These are phyloP conservation scores for Astrothelium subdiscretum DNA, from an alignment of 495 filamentous ascomycete species.

Conservation along the genomic window DNA sequence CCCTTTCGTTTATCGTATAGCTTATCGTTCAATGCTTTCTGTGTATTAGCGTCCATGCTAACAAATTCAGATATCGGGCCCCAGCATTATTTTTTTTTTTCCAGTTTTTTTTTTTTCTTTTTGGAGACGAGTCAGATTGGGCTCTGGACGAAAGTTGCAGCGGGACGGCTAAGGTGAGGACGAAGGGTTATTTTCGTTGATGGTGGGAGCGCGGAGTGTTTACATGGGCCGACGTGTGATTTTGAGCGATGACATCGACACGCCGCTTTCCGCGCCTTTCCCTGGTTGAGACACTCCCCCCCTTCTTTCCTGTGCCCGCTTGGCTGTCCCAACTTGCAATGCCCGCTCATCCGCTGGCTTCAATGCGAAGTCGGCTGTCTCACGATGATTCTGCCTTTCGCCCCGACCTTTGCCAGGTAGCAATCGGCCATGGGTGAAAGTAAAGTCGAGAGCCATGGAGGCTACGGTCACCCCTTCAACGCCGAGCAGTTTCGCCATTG, in stretches of 20 bases:
- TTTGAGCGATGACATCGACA: no score
- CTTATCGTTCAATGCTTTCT: constrained; percentile 91
- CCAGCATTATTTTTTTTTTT: not conserved
- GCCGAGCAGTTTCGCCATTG: not conserved
- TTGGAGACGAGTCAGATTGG: no score
- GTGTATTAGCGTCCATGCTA: constrained; percentile 81
- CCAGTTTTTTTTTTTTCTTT: no score
- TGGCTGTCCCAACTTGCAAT: not conserved
- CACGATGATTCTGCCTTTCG: no score
- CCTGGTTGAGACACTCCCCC: not conserved
- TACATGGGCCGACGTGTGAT: not conserved
- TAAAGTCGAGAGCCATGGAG: not conserved
- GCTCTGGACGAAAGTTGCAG: no score
- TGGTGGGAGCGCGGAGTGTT: no score
- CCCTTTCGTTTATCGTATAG: constrained; percentile 95
- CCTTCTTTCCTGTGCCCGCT: not conserved
- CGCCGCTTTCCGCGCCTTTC: not conserved
- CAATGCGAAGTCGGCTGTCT: not conserved
- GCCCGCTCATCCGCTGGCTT: not conserved
- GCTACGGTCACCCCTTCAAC: not conserved
- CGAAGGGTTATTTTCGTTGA: no score
- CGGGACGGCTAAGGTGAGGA: no score
- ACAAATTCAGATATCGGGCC: not conserved
- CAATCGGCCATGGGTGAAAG: not conserved
- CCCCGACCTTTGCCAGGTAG: no score